Percentiles rank a stretch among this genome's conserved stretches.
Evolutionary conservation across 2,329 filamentous ascomycete genomes (phyloP).

Genomic region (Xylariaceae sp.): DNA sequence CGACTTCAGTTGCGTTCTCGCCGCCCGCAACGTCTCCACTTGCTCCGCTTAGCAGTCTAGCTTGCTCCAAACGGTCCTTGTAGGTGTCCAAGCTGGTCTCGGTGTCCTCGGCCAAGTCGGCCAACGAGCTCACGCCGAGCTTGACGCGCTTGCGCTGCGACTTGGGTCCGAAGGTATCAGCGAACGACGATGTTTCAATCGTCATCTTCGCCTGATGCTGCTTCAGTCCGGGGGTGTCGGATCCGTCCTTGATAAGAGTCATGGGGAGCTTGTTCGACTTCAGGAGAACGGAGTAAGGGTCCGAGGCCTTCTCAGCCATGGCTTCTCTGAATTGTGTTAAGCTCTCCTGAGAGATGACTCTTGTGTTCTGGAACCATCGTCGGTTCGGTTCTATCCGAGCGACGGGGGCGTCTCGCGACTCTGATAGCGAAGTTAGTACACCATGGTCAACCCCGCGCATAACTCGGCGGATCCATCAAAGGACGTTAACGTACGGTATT

Average conservation of each 20-base stretch:
- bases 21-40: slow-evolving; percentile 47
- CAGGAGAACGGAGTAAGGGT: slow-evolving; percentile 90
- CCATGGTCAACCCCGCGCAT: not conserved
- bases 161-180: slow-evolving; percentile 88
- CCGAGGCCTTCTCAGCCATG: slow-evolving; percentile 81
- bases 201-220: slow-evolving; percentile 92
- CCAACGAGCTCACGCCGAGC: slow-evolving; percentile 73
- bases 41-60: slow-evolving; percentile 67
- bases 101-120: slow-evolving; percentile 75
- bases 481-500: slow-evolving; percentile 48
- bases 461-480: not conserved
- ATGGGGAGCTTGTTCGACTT: slow-evolving; percentile 97
- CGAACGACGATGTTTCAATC: slow-evolving; percentile 79
- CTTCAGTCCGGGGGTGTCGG: slow-evolving; percentile 76
- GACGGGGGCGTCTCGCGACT: slow-evolving; percentile 73
- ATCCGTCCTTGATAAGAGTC: slow-evolving; percentile 80
- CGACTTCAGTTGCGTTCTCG: slow-evolving; percentile 35
- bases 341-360: slow-evolving; percentile 83
- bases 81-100: slow-evolving; percentile 78
- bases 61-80: slow-evolving; percentile 73
- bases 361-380: slow-evolving; percentile 96
- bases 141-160: slow-evolving; percentile 89
- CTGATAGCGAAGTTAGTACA: slow-evolving; percentile 7
- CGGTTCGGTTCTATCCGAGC: slow-evolving; percentile 92
- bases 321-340: slow-evolving; percentile 83